Evolutionary conservation across 345 rosid genomes (phyloP).

Genomic region (Salix exigua): DNA sequence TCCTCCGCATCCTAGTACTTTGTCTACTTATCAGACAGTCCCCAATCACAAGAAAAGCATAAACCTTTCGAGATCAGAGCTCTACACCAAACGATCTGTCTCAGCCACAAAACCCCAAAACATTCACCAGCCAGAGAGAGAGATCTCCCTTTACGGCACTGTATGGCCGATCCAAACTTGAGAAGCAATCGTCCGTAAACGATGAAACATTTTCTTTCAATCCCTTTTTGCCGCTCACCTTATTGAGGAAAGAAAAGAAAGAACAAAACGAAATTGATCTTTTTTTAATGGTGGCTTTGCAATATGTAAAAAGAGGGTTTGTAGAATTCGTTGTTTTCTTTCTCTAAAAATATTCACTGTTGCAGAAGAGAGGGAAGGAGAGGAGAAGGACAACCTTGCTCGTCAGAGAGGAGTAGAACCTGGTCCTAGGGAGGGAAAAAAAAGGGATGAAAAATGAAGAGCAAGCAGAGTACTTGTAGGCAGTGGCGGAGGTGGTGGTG

Average conservation of each 20-base stretch:
- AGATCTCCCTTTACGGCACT: conserved; percentile 13
- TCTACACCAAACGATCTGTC: conserved; percentile 48
- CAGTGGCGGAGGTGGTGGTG: conserved; percentile 3
- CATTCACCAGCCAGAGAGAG: conserved; percentile 25
- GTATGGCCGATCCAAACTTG: conserved; percentile 21
- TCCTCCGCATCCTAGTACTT: conserved; percentile 29
- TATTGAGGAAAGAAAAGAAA: not conserved
- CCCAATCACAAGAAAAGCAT: conserved; percentile 52
- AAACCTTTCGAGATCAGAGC: conserved; percentile 69
- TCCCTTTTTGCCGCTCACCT: not conserved
- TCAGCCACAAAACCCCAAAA: conserved; percentile 15
- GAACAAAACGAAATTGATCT: not conserved
- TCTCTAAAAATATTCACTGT: not conserved
- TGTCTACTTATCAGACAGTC: conserved; percentile 41
- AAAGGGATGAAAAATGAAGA: not conserved
- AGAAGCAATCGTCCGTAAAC: conserved; percentile 23
- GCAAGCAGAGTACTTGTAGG: not conserved
- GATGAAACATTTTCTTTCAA: conserved; percentile 29
- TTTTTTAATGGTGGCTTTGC: not conserved
- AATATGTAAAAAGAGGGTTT: conserved; percentile 1
- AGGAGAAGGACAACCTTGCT: not conserved
- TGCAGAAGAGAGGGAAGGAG: not conserved
- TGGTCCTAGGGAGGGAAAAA: no score
- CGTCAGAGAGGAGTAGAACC: not conserved
- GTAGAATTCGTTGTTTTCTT: no score